Percentiles rank a stretch among this genome's conserved stretches.
These are phyloP conservation scores for Ruellia speciosa DNA, from an alignment of 305 asterid genomes.

Conservation along the genomic window DNA sequence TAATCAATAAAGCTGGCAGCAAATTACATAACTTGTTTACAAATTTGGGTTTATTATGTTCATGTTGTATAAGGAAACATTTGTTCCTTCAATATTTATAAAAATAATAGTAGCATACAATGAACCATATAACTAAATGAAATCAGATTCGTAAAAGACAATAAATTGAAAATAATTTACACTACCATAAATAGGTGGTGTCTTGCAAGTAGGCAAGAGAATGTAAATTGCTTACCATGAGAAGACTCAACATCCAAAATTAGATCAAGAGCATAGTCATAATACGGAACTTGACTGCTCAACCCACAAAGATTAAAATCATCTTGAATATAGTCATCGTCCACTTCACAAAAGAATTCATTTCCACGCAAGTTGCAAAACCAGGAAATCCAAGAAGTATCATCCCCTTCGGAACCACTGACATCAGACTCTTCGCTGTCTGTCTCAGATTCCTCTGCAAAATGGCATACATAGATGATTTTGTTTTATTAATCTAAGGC, in stretches of 20 bases:
- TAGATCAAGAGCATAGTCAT: constrained; percentile 28
- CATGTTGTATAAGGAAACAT: background rate
- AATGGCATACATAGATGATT: background rate
- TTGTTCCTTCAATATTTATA: too few relatives aligned
- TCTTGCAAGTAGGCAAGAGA: background rate
- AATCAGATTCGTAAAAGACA: background rate
- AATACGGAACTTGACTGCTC: constrained; percentile 29
- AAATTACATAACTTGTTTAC: too few relatives aligned
- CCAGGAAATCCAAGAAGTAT: constrained; percentile 2
- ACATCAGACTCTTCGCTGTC: constrained; percentile 28
- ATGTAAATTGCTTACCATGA: constrained; percentile 19
- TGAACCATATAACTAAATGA: background rate
- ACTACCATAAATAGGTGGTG: too few relatives aligned
- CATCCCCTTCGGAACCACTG: constrained; percentile 5
- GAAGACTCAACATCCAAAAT: constrained; percentile 31
- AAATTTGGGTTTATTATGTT: background rate
- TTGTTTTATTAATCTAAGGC: background rate
- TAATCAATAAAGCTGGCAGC: background rate
- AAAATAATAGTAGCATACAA: too few relatives aligned
- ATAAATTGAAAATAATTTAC: background rate
- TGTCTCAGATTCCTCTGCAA: constrained; percentile 30
- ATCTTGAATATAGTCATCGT: constrained; percentile 1
- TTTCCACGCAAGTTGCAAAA: constrained; percentile 9
- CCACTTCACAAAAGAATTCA: constrained; percentile 4
- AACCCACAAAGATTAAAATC: constrained; percentile 23